Base-by-base conservation (phyloP, 106 monocot genomes). In the Dendrobium chrysotoxum region DNA sequence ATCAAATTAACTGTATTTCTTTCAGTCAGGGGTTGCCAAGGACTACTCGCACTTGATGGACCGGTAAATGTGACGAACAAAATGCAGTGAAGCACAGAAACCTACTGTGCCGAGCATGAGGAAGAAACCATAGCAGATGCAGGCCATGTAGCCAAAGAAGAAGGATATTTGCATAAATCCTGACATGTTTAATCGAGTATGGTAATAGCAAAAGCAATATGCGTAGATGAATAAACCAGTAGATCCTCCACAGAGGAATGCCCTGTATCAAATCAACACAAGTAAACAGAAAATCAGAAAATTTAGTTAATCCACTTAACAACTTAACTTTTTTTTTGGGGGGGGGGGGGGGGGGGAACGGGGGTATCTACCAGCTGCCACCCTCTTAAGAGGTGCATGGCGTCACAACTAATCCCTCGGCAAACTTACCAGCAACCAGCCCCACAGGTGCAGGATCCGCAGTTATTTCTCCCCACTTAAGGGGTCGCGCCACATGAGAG, bases 31-130 rank as follows among this genome's bases (percentile, higher is more conserved):
- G 4, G 18, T 35, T 35, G 35, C 3, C 35, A 54, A 18, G 53
- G 28, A 57, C 74, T 85, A 91, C 64, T 91, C 91, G 64, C 91
- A 91, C 84, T 91, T 91, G 85, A 90, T 90, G n/a, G 90, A 88
- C 28, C 76, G 79, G 76, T 90, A 90, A 77, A 90, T 90, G 83
- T 91, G 86, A 18, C 91, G 91, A 46, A 91, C 91, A 84, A 91
- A 91, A 13, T 86, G 61, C 82, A 91, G 50, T 53, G 91, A 57
- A 9, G 88, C 86, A 25, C 84, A 86, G 88, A 91, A 91, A 18
- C 91, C 91, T 9, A 90, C 76, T 79, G 84, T 86, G 0, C 88
- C 90, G 39, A 90, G 90, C 90, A 90, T 88, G 31, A 88, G 81
- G 80, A 88, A 90, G 83, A 90, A 90, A 86, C 35, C 35, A 35